Conservation (phyloP, 139 green algal species). For the Chlorella sp. region DNA sequence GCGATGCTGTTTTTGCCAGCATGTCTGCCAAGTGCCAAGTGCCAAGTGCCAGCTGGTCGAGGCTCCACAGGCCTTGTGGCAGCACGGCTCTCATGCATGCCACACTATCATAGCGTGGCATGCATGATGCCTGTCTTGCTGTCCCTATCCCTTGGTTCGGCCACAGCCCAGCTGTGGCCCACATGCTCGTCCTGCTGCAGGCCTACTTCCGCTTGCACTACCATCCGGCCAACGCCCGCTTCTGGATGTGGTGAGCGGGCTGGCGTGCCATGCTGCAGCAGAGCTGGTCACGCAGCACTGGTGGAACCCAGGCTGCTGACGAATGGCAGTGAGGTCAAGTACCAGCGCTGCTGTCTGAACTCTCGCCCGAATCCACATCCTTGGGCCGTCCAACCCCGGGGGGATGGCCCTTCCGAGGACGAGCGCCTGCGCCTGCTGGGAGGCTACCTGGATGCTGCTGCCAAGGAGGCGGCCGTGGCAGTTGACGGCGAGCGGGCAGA, state of each 20-base stretch:
- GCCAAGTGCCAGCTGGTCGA: no score
- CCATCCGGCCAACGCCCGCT: constrained; percentile 91
- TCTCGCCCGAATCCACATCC: no score
- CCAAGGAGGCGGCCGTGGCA: not conserved
- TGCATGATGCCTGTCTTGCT: no score
- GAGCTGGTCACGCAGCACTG: not conserved
- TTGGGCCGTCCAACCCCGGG: no score
- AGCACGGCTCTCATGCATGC: no score
- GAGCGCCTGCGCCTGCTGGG: constrained; percentile 84
- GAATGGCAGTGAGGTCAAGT: no score
- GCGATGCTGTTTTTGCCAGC: not conserved
- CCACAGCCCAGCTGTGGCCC: no score
- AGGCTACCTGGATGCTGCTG: constrained; percentile 83
- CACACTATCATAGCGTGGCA: no score
- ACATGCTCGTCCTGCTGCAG: constrained; percentile 17
- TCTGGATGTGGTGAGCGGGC: constrained; percentile 97
- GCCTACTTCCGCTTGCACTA: constrained; percentile 98
- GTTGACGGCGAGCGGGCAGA: constrained; percentile 42
- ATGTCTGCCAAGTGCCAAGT: no score
- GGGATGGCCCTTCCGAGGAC: constrained; percentile 37
- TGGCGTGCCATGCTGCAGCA: not conserved
- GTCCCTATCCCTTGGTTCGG: no score
- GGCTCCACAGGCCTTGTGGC: not conserved
- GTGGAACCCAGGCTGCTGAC: constrained; percentile 73
- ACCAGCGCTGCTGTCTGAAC: no score